Base-by-base conservation (phyloP, 1,284 basidiomycete species). In the Trichosporon sp. region DNA sequence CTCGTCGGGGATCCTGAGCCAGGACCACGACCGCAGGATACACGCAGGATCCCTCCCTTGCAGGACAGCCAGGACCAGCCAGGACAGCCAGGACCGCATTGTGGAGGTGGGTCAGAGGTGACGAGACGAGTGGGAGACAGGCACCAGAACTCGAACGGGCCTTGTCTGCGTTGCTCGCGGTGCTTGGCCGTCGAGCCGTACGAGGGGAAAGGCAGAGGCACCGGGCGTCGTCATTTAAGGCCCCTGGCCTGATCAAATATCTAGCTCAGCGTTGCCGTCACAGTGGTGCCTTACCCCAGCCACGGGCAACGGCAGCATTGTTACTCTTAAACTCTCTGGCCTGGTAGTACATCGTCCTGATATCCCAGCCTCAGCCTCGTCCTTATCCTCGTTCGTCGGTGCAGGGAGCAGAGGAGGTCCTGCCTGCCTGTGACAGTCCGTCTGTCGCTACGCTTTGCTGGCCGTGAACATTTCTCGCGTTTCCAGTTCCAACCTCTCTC, bases 221-320 rank as follows among this genome's bases (percentile, higher is more conserved):
- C 56, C 56, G 29, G 56, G 56, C 56, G 56, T 60, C 56, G 56
- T 60, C 56, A 60, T 60, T 31, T 60, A 31, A 60, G 27, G 56
- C 56, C 53, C 56, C 56, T 60, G 56, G 29, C 47, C 56, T 32
- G 56, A 32, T 60, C 56, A 60, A 60, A 60, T 31, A 60, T 60
- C 56, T 60, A 60, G 56, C 56, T 60, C 56, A 60, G 56, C 27
- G 56, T 29, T 60, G 56, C 56, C 56, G 56, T 60, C 56, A 60
- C 56, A 32, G 56, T 60, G 56, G 56, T 60, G 27, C 56, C 62
- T 44, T 38, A 64, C 35, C 62, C 25, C 62, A 64, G 35, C 62
- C 62, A 64, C 34, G 42, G 62, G 62, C 62, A 63, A 63, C 62
- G 62, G 35, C 32, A 35, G 62, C 62, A 63, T 64, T 42, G 62